A percentile compares a stretch with the other conserved stretches of the same genome.
Conservation (phyloP, 2,329 filamentous ascomycete species). For the Penicillium polonicum region DNA sequence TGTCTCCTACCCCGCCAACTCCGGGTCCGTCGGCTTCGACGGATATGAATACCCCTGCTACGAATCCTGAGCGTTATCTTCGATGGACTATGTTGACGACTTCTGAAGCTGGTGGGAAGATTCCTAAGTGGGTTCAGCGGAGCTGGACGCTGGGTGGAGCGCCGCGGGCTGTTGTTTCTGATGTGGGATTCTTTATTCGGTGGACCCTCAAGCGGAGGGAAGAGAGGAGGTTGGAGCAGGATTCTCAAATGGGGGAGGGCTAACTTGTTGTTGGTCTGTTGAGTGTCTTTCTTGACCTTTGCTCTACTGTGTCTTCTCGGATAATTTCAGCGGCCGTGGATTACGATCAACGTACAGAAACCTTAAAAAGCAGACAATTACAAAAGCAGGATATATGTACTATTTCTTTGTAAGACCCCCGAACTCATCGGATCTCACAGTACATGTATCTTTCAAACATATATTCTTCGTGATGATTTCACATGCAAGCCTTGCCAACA, state of each 20-base stretch:
- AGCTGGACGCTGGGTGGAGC: constrained; percentile 39
- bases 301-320: background rate
- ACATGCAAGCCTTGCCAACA: constrained; percentile 16
- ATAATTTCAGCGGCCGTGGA: background rate
- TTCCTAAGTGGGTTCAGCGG: constrained; percentile 39
- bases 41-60: background rate
- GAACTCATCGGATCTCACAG: background rate
- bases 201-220: constrained; percentile 29
- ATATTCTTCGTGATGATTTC: background rate
- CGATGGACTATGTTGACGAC: constrained; percentile 42
- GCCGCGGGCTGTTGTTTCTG: constrained; percentile 38
- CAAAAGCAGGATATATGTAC: too few species aligned
- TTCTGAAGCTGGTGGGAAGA: constrained; percentile 37
- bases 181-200: constrained; percentile 41
- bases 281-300: background rate
- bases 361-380: background rate
- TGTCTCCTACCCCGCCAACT: background rate
- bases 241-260: background rate
- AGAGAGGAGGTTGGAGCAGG: background rate
- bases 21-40: background rate
- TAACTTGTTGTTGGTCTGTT: background rate
- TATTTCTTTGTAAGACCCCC: background rate
- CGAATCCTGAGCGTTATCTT: constrained; percentile 6
- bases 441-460: background rate
- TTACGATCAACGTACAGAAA: background rate